Evolutionary conservation across 805 yeast genomes (phyloP).

Genomic region (Debaryomyces tyrocola): DNA sequence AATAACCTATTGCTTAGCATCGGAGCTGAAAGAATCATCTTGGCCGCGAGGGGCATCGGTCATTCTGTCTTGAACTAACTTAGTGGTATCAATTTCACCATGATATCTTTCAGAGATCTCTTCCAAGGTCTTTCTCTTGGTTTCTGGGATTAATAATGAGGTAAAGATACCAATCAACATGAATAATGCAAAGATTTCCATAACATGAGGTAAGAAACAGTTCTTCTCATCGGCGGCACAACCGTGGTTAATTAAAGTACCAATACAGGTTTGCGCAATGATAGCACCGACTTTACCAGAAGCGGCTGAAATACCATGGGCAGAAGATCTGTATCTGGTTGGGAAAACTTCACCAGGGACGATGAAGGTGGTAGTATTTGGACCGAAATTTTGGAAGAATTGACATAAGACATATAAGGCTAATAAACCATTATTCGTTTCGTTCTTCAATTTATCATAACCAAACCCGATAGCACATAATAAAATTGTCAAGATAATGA

Average conservation of each 20-base stretch:
- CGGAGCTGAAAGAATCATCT: conserved; percentile 38
- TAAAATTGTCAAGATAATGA: conserved; percentile 65
- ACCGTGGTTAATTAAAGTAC: conserved; percentile 78
- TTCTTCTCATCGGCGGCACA: conserved; percentile 61
- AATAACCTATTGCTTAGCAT: conserved; percentile 21
- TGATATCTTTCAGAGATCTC: conserved; percentile 78
- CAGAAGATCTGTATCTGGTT: conserved; percentile 92
- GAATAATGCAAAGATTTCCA: conserved; percentile 91
- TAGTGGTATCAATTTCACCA: conserved; percentile 63
- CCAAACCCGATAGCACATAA: conserved; percentile 85
- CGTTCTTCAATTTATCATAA: conserved; percentile 55
- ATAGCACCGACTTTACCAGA: conserved; percentile 91
- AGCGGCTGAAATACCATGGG: conserved; percentile 94
- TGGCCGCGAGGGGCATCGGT: conserved; percentile 15
- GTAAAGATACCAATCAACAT: conserved; percentile 77
- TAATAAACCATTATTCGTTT: conserved; percentile 60
- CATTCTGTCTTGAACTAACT: conserved; percentile 40
- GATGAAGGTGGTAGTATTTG: conserved; percentile 88
- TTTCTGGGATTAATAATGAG: conserved; percentile 78
- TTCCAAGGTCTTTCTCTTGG: conserved; percentile 89
- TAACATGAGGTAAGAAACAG: conserved; percentile 89
- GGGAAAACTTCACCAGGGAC: conserved; percentile 93
- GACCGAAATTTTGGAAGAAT: conserved; percentile 90
- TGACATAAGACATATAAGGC: conserved; percentile 79
- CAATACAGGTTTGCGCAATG: conserved; percentile 83